Percentiles rank a stretch among this genome's conserved stretches.
Conservation (phyloP, 2,329 filamentous ascomycete species). For the Ceratocystis variospora region DNA sequence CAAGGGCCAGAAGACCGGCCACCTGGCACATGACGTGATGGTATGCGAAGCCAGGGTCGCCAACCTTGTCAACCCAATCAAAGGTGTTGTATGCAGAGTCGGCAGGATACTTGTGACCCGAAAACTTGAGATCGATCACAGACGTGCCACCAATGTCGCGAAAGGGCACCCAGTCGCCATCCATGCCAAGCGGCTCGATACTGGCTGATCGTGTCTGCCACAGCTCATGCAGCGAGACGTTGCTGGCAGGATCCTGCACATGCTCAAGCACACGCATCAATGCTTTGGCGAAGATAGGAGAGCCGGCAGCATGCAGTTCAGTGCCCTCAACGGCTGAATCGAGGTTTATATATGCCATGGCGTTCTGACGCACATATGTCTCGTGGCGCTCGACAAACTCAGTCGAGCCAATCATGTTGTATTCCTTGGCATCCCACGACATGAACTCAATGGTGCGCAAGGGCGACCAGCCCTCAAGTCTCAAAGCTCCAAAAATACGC, state of each 20-base stretch:
- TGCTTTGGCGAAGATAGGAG: constrained; percentile 62
- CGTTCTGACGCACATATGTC: constrained; percentile 57
- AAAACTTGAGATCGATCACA: constrained; percentile 72
- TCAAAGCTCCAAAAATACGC: constrained; percentile 68
- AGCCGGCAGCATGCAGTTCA: constrained; percentile 60
- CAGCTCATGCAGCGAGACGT: constrained; percentile 56
- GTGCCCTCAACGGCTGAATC: constrained; percentile 55
- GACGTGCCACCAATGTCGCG: constrained; percentile 83
- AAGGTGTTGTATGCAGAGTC: constrained; percentile 84
- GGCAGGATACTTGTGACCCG: constrained; percentile 51
- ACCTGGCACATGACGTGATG: constrained; percentile 69
- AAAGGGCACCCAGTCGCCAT: constrained; percentile 78
- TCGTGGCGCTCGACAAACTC: constrained; percentile 85
- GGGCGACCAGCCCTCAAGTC: constrained; percentile 69
- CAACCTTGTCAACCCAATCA: constrained; percentile 66
- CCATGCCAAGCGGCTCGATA: constrained; percentile 57
- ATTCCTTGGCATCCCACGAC: constrained; percentile 89
- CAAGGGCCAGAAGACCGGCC: constrained; percentile 67
- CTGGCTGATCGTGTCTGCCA: constrained; percentile 54
- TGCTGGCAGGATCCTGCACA: constrained; percentile 56
- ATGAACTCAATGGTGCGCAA: constrained; percentile 92
- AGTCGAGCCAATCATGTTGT: constrained; percentile 86
- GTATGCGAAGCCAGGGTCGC: constrained; percentile 71
- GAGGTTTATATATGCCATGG: constrained; percentile 80
- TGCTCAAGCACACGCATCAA: constrained; percentile 61